phyloP scores from a whole-genome alignment of 2,329 filamentous ascomycete genomes.

The Stenocarpella maydis region DNA sequence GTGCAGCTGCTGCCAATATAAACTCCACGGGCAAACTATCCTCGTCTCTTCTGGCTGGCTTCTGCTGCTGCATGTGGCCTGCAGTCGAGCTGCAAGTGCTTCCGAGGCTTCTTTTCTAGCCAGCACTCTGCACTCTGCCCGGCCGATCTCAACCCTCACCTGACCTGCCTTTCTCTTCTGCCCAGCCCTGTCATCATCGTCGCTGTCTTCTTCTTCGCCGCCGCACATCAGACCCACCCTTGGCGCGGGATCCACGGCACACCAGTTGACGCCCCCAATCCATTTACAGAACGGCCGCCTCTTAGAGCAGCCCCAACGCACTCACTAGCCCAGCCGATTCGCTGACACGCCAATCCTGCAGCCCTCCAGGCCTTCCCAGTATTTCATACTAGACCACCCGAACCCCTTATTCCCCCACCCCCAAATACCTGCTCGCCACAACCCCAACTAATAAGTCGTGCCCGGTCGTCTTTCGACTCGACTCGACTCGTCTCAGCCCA shows the following conservation, averaged over 20 bases:
- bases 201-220: slow-evolving; percentile 31
- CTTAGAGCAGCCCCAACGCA: slow-evolving; percentile 26
- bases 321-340: slow-evolving; percentile 28
- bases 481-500: no score
- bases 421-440: slow-evolving; percentile 24
- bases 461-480: no score
- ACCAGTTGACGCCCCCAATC: slow-evolving; percentile 21
- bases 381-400: slow-evolving; percentile 33
- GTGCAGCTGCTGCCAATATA: not conserved
- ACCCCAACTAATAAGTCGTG: no score
- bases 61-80: slow-evolving; percentile 7
- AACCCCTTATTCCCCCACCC: slow-evolving; percentile 32
- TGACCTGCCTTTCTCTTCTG: no score
- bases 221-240: slow-evolving; percentile 30
- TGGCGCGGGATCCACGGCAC: slow-evolving; percentile 30
- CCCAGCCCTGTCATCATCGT: slow-evolving; percentile 28
- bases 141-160: slow-evolving; percentile 2
- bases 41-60: no score
- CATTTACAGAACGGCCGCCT: slow-evolving; percentile 30
- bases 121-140: not conserved
- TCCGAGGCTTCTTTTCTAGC: slow-evolving; percentile 13
- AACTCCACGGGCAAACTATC: not conserved
- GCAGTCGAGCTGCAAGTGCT: not conserved
- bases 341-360: slow-evolving; percentile 32
- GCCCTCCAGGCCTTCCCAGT: slow-evolving; percentile 11